phyloP scores from a whole-genome alignment of 306 rosid genomes.

The Dalbergia cultrata region DNA sequence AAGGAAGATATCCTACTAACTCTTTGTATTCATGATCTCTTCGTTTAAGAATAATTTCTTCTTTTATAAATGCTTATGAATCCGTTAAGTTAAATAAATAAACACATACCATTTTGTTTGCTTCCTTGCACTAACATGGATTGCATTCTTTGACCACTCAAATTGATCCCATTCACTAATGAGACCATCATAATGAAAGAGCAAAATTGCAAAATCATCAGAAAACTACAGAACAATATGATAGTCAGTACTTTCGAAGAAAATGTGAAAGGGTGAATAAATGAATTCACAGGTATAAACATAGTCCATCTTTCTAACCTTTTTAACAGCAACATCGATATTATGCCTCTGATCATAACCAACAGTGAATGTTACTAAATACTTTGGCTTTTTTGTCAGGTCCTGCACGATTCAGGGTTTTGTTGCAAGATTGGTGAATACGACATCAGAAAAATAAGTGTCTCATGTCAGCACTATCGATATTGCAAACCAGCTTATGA shows the following conservation, averaged over 20 bases:
- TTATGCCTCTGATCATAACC: constrained; percentile 86
- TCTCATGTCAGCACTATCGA: constrained; percentile 29
- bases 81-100: constrained; percentile 38
- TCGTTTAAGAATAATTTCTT: too few species aligned
- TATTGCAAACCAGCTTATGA: constrained; percentile 26
- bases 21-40: too few species aligned
- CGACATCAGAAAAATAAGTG: constrained; percentile 22
- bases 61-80: neutral
- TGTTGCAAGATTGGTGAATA: constrained; percentile 32
- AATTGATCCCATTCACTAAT: constrained; percentile 92
- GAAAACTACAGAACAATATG: constrained; percentile 74
- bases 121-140: constrained; percentile 84
- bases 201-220: constrained; percentile 91
- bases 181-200: constrained; percentile 96
- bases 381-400: constrained; percentile 81
- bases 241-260: constrained; percentile 53
- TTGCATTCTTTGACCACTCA: constrained; percentile 95
- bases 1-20: too few species aligned
- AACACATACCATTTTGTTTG: constrained; percentile 63
- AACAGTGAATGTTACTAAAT: constrained; percentile 93
- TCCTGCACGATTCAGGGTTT: constrained; percentile 76
- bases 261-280: constrained; percentile 41
- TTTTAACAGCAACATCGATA: constrained; percentile 78
- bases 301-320: constrained; percentile 61
- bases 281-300: constrained; percentile 7